Evolutionary conservation across 2,329 filamentous ascomycete genomes (phyloP).

Genomic region (Harringtonia lauricola): DNA sequence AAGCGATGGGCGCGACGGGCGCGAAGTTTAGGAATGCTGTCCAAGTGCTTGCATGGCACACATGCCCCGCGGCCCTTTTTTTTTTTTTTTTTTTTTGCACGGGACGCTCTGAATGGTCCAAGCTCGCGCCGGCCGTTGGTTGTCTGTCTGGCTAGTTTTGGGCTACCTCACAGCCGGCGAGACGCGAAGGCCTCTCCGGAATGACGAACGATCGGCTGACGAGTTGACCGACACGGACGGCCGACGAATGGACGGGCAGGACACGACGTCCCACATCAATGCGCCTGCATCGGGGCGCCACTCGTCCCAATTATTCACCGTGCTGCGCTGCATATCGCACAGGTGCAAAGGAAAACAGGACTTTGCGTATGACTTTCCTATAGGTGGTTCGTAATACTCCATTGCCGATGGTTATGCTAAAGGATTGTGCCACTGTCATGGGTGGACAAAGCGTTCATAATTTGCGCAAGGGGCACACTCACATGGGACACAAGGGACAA

Average conservation of each 20-base stretch:
- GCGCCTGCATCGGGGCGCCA: too few relatives aligned
- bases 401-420: background rate
- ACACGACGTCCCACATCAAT: too few relatives aligned
- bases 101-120: background rate
- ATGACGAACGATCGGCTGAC: too few relatives aligned
- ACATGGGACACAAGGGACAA: too few relatives aligned
- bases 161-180: background rate
- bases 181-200: background rate
- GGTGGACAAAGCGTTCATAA: background rate
- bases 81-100: background rate
- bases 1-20: too few relatives aligned
- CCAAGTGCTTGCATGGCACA: background rate
- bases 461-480: background rate
- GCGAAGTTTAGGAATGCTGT: background rate
- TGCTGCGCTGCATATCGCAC: background rate
- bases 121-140: background rate
- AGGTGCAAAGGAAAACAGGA: too few relatives aligned
- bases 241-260: too few relatives aligned
- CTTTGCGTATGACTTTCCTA: too few relatives aligned
- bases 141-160: background rate
- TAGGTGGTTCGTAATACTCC: too few relatives aligned
- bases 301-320: background rate
- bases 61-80: background rate
- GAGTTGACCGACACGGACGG: too few relatives aligned
- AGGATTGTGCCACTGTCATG: background rate